Base-by-base conservation (phyloP, 768 basidiomycete genomes). In the Lactifluus rugatus region DNA sequence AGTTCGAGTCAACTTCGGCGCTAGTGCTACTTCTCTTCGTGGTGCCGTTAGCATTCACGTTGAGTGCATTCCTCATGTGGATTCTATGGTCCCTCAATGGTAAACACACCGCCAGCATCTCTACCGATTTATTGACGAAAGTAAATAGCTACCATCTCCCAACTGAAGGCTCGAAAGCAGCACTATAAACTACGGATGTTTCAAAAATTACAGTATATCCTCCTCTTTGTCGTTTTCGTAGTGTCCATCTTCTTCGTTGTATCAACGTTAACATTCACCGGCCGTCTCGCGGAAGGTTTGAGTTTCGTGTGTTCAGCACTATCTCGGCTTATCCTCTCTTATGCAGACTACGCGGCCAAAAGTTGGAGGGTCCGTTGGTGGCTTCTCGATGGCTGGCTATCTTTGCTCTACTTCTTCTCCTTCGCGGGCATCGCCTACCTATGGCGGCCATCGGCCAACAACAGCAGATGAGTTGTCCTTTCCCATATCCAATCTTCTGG, bases 61-160 rank as follows among this genome's bases (percentile, higher is more conserved):
- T 99, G n/a, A 95, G 93, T 57, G 85, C 86, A 1, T 99, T 97
- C 77, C 78, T 99, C 25, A 78, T 95, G 62, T 98, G 95, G 95
- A 97, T 95, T 52, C 81, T 95, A 74, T 87, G 93, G 69, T 81
- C 89, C 11, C 75, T 96, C 49, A 93, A 92, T 66, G 85, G 92
- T 92, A 61, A 28, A 23, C 14, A 21, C 19, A 1, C 25, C 21
- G 23, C 23, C 48, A 3, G n/a, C 42, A 62, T 54, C 13, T 53
- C 25, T 51, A 25, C 17, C 45, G 3, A 11, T 52, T 37, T 28
- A 23, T 48, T 44, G 25, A 48, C 41, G 23, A 19, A 45, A 32
- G n/a, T 21, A 67, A 48, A 50, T 69, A 90, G 92, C 85, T 13
- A 99, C 96, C 0, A 94, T 96, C 68, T 72, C 79, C 5, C 90